Evolutionary conservation across 345 rosid genomes (phyloP), one percentile per base, ranked within the genome.

Genomic region (Brassica rapa): DNA sequence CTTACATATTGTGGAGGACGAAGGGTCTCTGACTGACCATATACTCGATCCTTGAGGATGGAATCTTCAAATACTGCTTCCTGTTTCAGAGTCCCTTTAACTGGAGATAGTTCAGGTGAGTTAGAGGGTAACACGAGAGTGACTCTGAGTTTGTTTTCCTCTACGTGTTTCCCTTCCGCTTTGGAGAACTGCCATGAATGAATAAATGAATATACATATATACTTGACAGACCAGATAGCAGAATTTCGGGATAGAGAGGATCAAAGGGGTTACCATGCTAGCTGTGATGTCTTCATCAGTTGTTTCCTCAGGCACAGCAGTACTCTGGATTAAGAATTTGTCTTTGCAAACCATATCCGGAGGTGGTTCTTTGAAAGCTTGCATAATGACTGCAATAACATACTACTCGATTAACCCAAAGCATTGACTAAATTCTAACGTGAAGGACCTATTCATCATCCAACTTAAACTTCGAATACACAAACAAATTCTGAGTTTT

Each of bases 321-420:
- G 90, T 86, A 81, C 96, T 89, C 86, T 91, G 99, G 71, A 96
- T 86, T 84, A 93, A 91, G 84, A 96, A 96, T 86, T 96, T 96
- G 87, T 96, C 99, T 87, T 85, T 93, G 88, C 99, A 96, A 15
- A 80, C 69, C 97, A 90, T 82, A 76, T 93, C 93, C 60, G 83
- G 85, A 8, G 97, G 95, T 63, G 86, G 86, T 60, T 81, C 84
- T 59, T 86, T 86, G 66, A 81, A 90, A 77, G 96, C 97, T 88
- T 91, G 98, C 99, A 91, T 96, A 75, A 88, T 93, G 86, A 96
- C 99, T 96, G 79, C 70, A 43, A 79, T 56, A 82, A 55, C 66
- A 69, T 46, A 55, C 51, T 70, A 24, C 68, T 59, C 37, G 27
- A 57, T 70, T n/a, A 75, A 41, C 23, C 30, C 4, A 57, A 64